These are phyloP conservation scores for Lasiosphaeris hirsuta DNA, from an alignment of 495 filamentous ascomycete genomes.

Conservation along the genomic window DNA sequence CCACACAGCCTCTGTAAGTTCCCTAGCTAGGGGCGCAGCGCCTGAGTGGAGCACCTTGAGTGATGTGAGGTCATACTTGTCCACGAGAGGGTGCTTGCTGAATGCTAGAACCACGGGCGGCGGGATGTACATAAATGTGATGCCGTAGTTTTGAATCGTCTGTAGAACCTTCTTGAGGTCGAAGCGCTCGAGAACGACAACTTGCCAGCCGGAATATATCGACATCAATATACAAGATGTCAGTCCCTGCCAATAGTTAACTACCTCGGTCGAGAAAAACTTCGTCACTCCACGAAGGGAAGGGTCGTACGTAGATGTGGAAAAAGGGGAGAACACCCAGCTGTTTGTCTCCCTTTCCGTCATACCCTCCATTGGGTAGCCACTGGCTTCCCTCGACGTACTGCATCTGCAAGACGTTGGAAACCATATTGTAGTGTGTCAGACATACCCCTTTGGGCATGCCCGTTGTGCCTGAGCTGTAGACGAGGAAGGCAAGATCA, in stretches of 20 bases:
- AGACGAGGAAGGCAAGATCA: conserved; percentile 69
- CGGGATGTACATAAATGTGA: conserved; percentile 79
- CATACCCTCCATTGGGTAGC: conserved; percentile 55
- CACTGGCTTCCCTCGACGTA: conserved; percentile 59
- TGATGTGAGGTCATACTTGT: conserved; percentile 74
- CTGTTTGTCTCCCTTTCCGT: conserved; percentile 65
- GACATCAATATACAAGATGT: conserved; percentile 34
- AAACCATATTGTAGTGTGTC: conserved; percentile 74
- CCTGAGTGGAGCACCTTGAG: conserved; percentile 85
- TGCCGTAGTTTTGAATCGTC: conserved; percentile 66
- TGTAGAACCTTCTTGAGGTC: conserved; percentile 75
- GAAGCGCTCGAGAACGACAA: conserved; percentile 80
- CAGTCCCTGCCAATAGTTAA: conserved; percentile 25
- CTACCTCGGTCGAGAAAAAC: no score
- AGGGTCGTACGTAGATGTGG: conserved; percentile 75
- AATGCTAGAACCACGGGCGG: conserved; percentile 83
- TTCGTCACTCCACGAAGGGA: no score
- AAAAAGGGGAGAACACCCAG: conserved; percentile 88
- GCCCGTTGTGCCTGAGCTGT: conserved; percentile 88
- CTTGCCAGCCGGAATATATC: conserved; percentile 63
- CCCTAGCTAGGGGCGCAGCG: conserved; percentile 80
- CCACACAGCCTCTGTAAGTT: conserved; percentile 78
- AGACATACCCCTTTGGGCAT: conserved; percentile 92
- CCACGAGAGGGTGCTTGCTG: conserved; percentile 70
- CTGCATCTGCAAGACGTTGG: conserved; percentile 56